Evolutionary conservation across 1,284 basidiomycete genomes (phyloP), one percentile per base, ranked within the genome.

Genomic region (Microbotryum saponariae): DNA sequence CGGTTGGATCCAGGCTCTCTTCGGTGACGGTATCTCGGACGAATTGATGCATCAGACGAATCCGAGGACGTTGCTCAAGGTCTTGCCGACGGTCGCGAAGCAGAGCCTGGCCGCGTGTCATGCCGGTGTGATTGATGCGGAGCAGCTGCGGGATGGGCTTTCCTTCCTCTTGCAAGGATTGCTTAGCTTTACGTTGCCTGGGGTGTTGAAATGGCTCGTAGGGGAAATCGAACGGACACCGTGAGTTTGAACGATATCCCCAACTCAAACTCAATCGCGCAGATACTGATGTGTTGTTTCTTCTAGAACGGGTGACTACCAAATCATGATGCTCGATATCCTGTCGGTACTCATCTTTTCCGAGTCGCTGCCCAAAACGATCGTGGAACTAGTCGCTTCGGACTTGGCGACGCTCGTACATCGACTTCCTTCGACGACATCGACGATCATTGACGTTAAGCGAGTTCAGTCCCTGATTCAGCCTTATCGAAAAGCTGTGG

Each of bases 91-190:
- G 1, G 71, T 82, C n/a, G 76, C 79, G 33, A 74, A 78, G 16
- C 80, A 82, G 62, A 75, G 76, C 6, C 75, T 80, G 56, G 63
- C 71, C 3, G 80, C 80, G 0, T 75, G 75, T 25, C 70, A 75
- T 9, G 64, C 73, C 1, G 78, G 78, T 25, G 71, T 78, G 16
- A 78, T 82, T 55, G 79, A 80, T 62, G 67, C 76, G 7, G 79
- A 81, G 51, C 78, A 76, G 10, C 74, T 81, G 3, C 75, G 77
- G 42, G 75, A 76, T 25, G 80, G 79, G 1, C 71, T 81, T 20
- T 78, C 77, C 9, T 81, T 80, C 72, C 81, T 81, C 62, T 74
- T 77, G 2, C 79, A 81, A 64, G 78, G 79, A 21, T 70, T 81
- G 1, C 71, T 82, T 5, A 78, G 76, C 65, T 82, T 79, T 75